Conservation (phyloP, 2,329 filamentous ascomycete genomes). For the Tolypocladium pustulatum region DNA sequence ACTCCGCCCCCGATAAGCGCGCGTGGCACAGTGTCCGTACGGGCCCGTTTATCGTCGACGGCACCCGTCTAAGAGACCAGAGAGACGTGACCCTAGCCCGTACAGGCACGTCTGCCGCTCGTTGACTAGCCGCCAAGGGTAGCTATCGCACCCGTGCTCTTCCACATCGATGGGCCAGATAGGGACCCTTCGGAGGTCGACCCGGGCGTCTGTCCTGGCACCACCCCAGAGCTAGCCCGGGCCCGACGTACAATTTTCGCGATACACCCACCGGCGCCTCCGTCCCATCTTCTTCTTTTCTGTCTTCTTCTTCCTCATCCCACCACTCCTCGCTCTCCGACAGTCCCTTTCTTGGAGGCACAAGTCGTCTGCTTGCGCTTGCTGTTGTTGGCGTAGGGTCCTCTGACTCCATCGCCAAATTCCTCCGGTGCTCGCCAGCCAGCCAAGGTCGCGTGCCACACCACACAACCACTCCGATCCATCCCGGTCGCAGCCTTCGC, state of each 20-base stretch:
- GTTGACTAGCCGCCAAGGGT: background rate
- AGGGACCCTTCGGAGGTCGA: background rate
- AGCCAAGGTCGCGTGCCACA: background rate
- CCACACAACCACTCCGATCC: background rate
- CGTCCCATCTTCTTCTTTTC: background rate
- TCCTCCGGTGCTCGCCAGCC: background rate
- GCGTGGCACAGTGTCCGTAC: background rate
- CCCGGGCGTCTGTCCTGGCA: background rate
- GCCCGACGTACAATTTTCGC: background rate
- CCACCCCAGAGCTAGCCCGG: background rate
- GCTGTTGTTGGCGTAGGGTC: background rate
- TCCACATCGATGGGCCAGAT: background rate
- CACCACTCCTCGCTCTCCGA: background rate
- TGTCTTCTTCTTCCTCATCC: background rate
- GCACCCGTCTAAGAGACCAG: background rate
- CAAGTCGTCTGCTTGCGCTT: background rate
- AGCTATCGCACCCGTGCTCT: background rate
- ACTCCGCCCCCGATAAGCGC: background rate
- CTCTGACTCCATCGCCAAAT: background rate
- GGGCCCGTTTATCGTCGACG: background rate
- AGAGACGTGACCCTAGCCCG: background rate
- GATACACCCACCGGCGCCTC: background rate
- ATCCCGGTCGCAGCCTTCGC: background rate
- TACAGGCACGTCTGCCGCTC: background rate
- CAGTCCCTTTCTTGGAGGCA: background rate